These are phyloP conservation scores for Linum trigynum DNA, from an alignment of 345 rosid species.

Conservation along the genomic window DNA sequence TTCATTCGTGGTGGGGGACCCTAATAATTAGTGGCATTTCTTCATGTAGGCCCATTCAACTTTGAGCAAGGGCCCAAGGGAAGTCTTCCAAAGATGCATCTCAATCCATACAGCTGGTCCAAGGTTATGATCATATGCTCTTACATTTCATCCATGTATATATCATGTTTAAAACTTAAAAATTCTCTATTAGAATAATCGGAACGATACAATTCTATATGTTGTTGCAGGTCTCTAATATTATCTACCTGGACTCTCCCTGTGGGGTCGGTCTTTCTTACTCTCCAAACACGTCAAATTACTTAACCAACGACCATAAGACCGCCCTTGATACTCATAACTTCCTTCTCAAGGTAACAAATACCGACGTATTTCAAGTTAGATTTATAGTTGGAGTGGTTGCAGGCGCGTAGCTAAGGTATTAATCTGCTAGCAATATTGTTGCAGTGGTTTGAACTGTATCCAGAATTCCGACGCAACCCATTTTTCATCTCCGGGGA, in stretches of 20 bases:
- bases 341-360: slow-evolving; percentile 44
- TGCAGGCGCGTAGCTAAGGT: neutral
- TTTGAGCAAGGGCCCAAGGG: slow-evolving; percentile 15
- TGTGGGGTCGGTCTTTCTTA: slow-evolving; percentile 51
- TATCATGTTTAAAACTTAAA: neutral
- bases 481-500: slow-evolving; percentile 41
- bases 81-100: slow-evolving; percentile 15
- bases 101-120: slow-evolving; percentile 29
- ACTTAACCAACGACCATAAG: slow-evolving; percentile 29
- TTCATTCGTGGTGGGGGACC: too few species aligned
- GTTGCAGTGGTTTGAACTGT: slow-evolving; percentile 35
- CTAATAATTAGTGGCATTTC: too few species aligned
- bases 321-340: slow-evolving; percentile 38
- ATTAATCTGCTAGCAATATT: neutral
- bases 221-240: slow-evolving; percentile 38
- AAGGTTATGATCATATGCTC: slow-evolving; percentile 6
- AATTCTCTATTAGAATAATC: neutral
- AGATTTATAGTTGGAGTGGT: neutral
- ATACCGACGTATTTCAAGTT: neutral
- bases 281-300: slow-evolving; percentile 21
- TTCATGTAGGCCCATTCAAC: slow-evolving; percentile 21
- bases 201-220: neutral
- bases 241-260: slow-evolving; percentile 54
- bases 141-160: neutral
- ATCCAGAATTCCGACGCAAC: slow-evolving; percentile 33